A percentile compares a stretch with the other conserved stretches of the same genome.
Conservation (phyloP, 2,329 filamentous ascomycete species). For the Emergomyces africanus region DNA sequence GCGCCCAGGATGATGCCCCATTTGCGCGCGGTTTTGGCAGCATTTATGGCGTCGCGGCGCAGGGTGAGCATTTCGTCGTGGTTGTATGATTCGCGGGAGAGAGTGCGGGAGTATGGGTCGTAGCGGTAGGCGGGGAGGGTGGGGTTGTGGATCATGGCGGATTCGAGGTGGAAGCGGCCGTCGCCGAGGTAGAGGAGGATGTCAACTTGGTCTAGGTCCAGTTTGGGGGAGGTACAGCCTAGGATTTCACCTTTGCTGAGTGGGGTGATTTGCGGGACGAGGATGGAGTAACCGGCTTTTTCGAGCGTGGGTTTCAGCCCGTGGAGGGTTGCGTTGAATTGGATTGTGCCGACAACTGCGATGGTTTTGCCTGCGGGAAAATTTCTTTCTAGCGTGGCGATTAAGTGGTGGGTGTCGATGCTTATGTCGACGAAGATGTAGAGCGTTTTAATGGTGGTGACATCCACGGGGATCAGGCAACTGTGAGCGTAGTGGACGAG, state of each 20-base stretch:
- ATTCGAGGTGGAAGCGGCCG: conserved; percentile 90
- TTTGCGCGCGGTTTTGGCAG: conserved; percentile 52
- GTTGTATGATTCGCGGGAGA: conserved; percentile 84
- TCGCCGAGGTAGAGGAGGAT: conserved; percentile 82
- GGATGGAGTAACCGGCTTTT: conserved; percentile 67
- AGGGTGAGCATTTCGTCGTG: conserved; percentile 82
- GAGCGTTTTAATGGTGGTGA: conserved; percentile 91
- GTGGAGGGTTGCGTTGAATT: conserved; percentile 96
- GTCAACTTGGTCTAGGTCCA: conserved; percentile 52
- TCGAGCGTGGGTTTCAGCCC: conserved; percentile 67
- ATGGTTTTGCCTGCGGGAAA: conserved; percentile 76
- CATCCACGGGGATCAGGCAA: conserved; percentile 89
- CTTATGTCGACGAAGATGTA: conserved; percentile 98
- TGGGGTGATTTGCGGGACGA: conserved; percentile 86
- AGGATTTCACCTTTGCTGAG: conserved; percentile 91
- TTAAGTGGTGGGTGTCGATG: conserved; percentile 79
- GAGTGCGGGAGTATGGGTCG: conserved; percentile 84
- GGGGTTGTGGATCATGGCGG: conserved; percentile 98
- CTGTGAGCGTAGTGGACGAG: conserved; percentile 96
- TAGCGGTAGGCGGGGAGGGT: conserved; percentile 83
- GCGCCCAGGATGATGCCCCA: conserved; percentile 95
- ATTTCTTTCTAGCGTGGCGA: conserved; percentile 78
- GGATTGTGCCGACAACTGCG: conserved; percentile 90
- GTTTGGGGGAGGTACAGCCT: conserved; percentile 82
- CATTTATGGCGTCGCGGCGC: conserved; percentile 60